Base-by-base conservation (phyloP, 106 monocot genomes). In the Dendrobium chrysotoxum region DNA sequence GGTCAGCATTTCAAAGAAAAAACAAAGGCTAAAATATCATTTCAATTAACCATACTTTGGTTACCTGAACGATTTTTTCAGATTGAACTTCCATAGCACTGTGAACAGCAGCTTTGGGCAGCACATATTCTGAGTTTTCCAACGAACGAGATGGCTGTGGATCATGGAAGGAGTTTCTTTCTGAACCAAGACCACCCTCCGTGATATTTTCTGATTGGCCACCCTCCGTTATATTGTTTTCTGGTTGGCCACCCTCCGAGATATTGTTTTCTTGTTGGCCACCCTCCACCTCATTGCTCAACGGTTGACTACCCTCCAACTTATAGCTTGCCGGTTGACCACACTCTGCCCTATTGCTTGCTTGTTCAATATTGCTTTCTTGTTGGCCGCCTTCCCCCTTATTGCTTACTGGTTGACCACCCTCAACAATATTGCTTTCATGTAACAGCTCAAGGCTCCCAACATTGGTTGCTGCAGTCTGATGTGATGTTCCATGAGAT, bases 41-140 rank as follows among this genome's bases (percentile, higher is more conserved):
- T 12, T 4, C 35, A 25, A 28, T 16, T 16, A 38, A 28, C 4
- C 39, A 83, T 50, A 50, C 35, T 3, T 35, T 35, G 35, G 35
- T 35, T 65, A 86, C 84, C 80, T 57, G 68, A 42, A 82, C 38
- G 61, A 75, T 30, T 38, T 86, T 86, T 68, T 89, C 83, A 3
- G 91, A 84, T 4, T 79, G 81, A 46, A 88, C 83, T 72, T 89
- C 91, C 26, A 64, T 31, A 15, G 83, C 84, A 57, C 67, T 76
- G 11, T 58, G 81, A 16, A 65, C 58, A 12, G 74, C 40, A 40
- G 44, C 78, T 83, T 66, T 85, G 70, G 82, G 70, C 58, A 64
- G 42, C 40, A 68, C 21, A 18, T 75, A 40, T 41, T 47, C 46
- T 11, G 35, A 18, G n/a, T 40, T 73, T 50, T 20, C 57, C 3